Evolutionary conservation across 768 basidiomycete species (phyloP).

Genomic region (Termitomyces sp.): DNA sequence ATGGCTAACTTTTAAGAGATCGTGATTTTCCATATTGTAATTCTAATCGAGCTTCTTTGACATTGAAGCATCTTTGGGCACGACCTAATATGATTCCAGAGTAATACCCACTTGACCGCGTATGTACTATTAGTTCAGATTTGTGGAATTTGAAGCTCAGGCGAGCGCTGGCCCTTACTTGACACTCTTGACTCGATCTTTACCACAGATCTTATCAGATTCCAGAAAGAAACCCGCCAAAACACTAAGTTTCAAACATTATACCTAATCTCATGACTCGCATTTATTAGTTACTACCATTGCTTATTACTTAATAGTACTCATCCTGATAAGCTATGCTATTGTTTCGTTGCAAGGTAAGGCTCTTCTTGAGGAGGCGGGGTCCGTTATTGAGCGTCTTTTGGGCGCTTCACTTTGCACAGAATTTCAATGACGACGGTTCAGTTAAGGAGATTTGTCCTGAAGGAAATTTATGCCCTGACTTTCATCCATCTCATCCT

Average conservation of each 20-base stretch:
- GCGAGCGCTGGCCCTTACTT: too few species aligned
- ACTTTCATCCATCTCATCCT: not conserved
- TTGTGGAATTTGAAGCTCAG: not conserved
- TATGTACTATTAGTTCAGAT: not conserved
- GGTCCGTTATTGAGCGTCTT: not conserved
- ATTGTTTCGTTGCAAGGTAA: not conserved
- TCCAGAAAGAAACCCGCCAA: not conserved
- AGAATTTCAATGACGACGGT: not conserved
- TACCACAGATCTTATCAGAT: not conserved
- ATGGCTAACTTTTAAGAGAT: constrained; percentile 27
- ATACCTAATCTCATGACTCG: not conserved
- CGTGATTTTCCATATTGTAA: constrained; percentile 8
- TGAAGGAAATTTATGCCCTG: not conserved
- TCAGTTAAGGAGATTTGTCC: not conserved
- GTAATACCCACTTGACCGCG: not conserved
- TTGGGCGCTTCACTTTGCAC: not conserved
- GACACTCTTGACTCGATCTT: too few species aligned
- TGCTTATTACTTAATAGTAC: not conserved
- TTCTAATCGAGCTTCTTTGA: not conserved
- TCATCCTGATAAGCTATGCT: not conserved
- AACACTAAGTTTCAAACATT: not conserved
- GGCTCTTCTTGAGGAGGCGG: not conserved
- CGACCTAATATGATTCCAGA: not conserved
- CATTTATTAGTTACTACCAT: not conserved
- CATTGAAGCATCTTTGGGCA: not conserved